Percentiles rank a stretch among this genome's conserved stretches.
These are phyloP conservation scores for Guyanaporus albipodus DNA, from an alignment of 768 basidiomycete genomes.

Conservation along the genomic window DNA sequence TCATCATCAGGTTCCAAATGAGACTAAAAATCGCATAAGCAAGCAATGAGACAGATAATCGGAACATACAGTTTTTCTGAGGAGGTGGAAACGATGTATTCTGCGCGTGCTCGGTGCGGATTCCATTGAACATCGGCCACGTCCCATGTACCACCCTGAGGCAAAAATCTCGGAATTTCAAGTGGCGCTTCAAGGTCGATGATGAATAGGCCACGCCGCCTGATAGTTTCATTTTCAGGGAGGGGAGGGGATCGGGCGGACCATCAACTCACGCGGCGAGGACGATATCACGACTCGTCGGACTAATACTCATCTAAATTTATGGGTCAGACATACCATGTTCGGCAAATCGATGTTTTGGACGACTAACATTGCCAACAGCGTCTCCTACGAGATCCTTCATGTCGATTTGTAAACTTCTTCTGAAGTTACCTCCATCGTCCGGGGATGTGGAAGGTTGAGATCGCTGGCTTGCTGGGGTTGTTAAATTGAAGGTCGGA, in stretches of 20 bases:
- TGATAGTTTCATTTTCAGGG: slow-evolving; percentile 19
- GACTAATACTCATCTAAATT: slow-evolving; percentile 87
- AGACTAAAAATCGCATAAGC: slow-evolving; percentile 42
- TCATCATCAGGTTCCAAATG: slow-evolving; percentile 88
- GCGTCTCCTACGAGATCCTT: slow-evolving; percentile 76
- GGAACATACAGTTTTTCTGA: slow-evolving; percentile 75
- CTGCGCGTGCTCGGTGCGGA: slow-evolving; percentile 67
- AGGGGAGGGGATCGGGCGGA: background rate
- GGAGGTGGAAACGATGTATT: slow-evolving; percentile 86
- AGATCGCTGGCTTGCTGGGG: slow-evolving; percentile 7
- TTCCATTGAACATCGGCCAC: slow-evolving; percentile 94
- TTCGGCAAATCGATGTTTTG: background rate
- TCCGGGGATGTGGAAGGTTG: slow-evolving; percentile 37
- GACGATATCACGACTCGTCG: slow-evolving; percentile 82
- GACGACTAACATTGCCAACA: slow-evolving; percentile 67
- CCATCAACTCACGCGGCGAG: slow-evolving; percentile 68
- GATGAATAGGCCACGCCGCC: slow-evolving; percentile 88
- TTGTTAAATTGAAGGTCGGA: slow-evolving; percentile 19
- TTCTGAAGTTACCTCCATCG: slow-evolving; percentile 55
- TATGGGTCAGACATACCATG: slow-evolving; percentile 2
- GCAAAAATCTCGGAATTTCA: slow-evolving; percentile 87
- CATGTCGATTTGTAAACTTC: slow-evolving; percentile 73
- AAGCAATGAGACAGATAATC: background rate
- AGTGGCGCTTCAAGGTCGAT: slow-evolving; percentile 89
- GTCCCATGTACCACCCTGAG: slow-evolving; percentile 96